These are phyloP conservation scores for Agrocybe pediades DNA, from an alignment of 768 basidiomycete species.

Conservation along the genomic window DNA sequence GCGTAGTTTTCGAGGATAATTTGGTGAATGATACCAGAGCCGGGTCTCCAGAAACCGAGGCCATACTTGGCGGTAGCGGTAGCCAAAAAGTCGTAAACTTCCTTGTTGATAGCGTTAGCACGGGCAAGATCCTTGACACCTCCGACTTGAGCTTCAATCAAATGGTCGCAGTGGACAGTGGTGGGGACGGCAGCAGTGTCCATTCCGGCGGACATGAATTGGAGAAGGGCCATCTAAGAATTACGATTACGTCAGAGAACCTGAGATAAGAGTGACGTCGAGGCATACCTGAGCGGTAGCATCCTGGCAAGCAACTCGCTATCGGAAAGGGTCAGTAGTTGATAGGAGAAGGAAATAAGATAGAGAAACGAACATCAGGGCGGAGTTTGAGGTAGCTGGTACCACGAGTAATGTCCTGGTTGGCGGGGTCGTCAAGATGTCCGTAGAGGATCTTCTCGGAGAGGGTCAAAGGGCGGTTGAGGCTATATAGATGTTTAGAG, in stretches of 20 bases:
- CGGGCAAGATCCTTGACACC: conserved; percentile 93
- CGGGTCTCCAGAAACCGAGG: conserved; percentile 99
- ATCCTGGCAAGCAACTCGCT: conserved; percentile 92
- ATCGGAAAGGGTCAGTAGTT: conserved; percentile 5
- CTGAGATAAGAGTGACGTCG: conserved; percentile 15
- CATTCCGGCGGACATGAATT: conserved; percentile 99
- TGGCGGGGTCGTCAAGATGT: conserved; percentile 92
- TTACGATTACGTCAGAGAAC: conserved; percentile 31
- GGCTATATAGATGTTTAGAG: conserved; percentile 41
- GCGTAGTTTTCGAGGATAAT: conserved; percentile 99
- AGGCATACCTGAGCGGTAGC: conserved; percentile 76
- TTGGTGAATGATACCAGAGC: conserved; percentile 98
- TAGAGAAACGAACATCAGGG: conserved; percentile 76
- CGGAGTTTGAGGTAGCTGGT: conserved; percentile 96
- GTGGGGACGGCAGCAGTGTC: conserved; percentile 97
- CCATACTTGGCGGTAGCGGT: conserved; percentile 98
- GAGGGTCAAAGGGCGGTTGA: conserved; percentile 87
- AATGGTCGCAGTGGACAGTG: conserved; percentile 98
- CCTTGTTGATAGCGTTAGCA: conserved; percentile 92
- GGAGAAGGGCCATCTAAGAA: conserved; percentile 93
- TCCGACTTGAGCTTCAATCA: conserved; percentile 96
- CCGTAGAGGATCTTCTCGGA: conserved; percentile 99
- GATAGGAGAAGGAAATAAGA: conserved; percentile 1
- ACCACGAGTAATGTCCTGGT: conserved; percentile 90
- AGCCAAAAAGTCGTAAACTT: conserved; percentile 99